A percentile compares a stretch with the other conserved stretches of the same genome.
These are phyloP conservation scores for Pulveroboletus ravenelii DNA, from an alignment of 768 basidiomycete species.

Conservation along the genomic window DNA sequence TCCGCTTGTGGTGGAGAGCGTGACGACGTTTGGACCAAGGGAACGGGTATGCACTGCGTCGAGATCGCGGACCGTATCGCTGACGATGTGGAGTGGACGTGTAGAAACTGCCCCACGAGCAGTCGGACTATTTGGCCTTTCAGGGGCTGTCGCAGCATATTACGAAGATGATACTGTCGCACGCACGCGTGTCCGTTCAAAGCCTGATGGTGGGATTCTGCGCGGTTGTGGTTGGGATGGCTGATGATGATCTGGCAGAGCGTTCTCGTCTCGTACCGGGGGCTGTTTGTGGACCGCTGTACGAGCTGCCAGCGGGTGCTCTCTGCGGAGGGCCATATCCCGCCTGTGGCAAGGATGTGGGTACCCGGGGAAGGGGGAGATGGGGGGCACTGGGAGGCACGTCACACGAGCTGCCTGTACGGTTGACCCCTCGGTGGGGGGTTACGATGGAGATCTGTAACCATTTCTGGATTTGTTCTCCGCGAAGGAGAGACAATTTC, in stretches of 20 bases:
- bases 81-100: not conserved
- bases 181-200: slow-evolving; percentile 51
- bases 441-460: not conserved
- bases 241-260: slow-evolving; percentile 31
- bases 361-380: slow-evolving; percentile 10
- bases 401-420: slow-evolving; percentile 45
- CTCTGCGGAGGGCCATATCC: slow-evolving; percentile 65
- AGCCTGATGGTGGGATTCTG: slow-evolving; percentile 40
- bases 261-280: slow-evolving; percentile 52
- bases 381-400: slow-evolving; percentile 41
- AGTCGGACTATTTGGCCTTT: slow-evolving; percentile 63
- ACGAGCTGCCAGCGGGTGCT: slow-evolving; percentile 59
- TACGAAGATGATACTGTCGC: slow-evolving; percentile 50
- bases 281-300: slow-evolving; percentile 61
- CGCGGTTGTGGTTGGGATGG: not conserved
- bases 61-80: too few relatives aligned
- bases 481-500: too few relatives aligned
- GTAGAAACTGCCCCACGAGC: slow-evolving; percentile 64
- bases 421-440: slow-evolving; percentile 6
- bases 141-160: slow-evolving; percentile 65
- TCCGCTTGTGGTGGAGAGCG: slow-evolving; percentile 52
- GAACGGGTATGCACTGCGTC: slow-evolving; percentile 46
- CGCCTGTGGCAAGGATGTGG: slow-evolving; percentile 64
- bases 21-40: slow-evolving; percentile 68
- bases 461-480: slow-evolving; percentile 1